phyloP scores from a whole-genome alignment of 1,139 yeast species.

The Geotrichum reessii region DNA sequence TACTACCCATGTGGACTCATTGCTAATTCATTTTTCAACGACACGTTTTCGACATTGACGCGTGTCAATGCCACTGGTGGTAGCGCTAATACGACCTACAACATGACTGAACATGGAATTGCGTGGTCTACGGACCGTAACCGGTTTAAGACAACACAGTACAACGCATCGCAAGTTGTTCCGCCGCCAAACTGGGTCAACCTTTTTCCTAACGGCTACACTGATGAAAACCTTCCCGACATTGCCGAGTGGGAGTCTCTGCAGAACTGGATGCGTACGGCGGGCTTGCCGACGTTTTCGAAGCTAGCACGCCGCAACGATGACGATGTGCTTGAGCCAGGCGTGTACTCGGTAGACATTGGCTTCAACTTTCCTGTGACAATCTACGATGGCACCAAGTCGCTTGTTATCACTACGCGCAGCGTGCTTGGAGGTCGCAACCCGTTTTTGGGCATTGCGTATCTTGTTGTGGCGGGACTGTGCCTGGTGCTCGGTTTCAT shows the following conservation, averaged over 20 bases:
- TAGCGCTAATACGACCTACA: constrained; percentile 52
- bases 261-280: constrained; percentile 97
- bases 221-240: constrained; percentile 77
- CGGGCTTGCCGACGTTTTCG: constrained; percentile 83
- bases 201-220: constrained; percentile 80
- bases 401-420: constrained; percentile 72
- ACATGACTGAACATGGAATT: constrained; percentile 63
- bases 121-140: constrained; percentile 82
- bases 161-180: constrained; percentile 63
- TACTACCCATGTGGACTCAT: constrained; percentile 93
- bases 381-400: constrained; percentile 76
- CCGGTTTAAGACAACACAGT: constrained; percentile 73
- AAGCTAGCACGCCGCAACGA: constrained; percentile 81
- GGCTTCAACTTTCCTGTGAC: constrained; percentile 87
- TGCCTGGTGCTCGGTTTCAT: constrained; percentile 59
- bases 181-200: constrained; percentile 97
- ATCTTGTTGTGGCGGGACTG: constrained; percentile 92
- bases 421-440: constrained; percentile 90
- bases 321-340: constrained; percentile 51
- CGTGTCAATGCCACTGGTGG: constrained; percentile 22
- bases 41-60: constrained; percentile 55
- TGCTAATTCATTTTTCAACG: constrained; percentile 90
- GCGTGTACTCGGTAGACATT: constrained; percentile 64
- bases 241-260: constrained; percentile 70
- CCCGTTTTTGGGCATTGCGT: constrained; percentile 76